Base-by-base conservation (phyloP, 108 stramenopile species). In the Heterococcus sp. region DNA sequence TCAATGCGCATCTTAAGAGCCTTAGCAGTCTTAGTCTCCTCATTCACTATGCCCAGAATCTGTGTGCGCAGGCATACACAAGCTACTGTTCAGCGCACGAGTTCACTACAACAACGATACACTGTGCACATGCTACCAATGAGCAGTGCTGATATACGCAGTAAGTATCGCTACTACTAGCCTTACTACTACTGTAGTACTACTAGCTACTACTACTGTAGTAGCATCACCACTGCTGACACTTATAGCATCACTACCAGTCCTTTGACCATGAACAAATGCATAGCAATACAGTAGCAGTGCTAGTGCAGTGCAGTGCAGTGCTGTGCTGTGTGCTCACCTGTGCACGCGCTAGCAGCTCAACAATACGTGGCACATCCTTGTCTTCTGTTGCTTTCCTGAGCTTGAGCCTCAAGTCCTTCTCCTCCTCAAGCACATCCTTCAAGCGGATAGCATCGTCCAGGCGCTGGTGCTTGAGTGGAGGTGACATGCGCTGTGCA, bases 401-500 rank as follows among this genome's bases (percentile, higher is more conserved):
- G 14, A 58, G 46, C 46, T 58, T 21, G 46, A 58, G 46, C 14
- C 46, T 8, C 46, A 58, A 21, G 14, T 58, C 14, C 14, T 21
- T 8, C 46, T 58, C 46, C 46, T 58, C 46, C 46, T 58, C 46
- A 21, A 58, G 46, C 14, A 58, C 21, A 21, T 58, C 85, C 73
- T 86, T 78, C 29, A 87, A 14, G 21, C 38, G 75, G 65, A 75
- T 35, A 80, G 85, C 85, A 73, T 86, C 68, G 3, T 72, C 82
- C 68, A 84, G 32, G 71, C 78, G 46, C 3, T 71, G 77, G 64
- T 83, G 64, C 27, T 34, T n/a, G 14, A 86, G 33, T 21, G 85
- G 85, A 0, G 85, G 85, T 37, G 2, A 5, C 83, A 86, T 84
- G 27, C 37, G 28, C 69, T 71, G 78, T 66, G 75, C 76, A 14